Evolutionary conservation across 371 early-diverging fungal genomes (phyloP).

Genomic region (Mucor circinelloides): DNA sequence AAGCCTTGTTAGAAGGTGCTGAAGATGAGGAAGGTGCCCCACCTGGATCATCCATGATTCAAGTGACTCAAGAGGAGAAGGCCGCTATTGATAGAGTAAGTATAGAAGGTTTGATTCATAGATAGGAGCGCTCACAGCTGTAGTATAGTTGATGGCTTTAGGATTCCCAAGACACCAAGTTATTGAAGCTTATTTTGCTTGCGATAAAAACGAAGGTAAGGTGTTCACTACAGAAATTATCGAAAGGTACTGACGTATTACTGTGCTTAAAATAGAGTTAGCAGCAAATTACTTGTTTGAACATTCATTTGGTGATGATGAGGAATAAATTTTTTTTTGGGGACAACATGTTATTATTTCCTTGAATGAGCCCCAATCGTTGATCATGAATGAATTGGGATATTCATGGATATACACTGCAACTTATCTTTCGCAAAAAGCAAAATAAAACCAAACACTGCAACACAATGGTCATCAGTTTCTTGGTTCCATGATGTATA

Average conservation of each 20-base stretch:
- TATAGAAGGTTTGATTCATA: neutral
- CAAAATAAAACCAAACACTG: neutral
- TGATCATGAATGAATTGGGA: neutral
- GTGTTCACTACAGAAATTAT: neutral
- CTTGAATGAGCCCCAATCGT: neutral
- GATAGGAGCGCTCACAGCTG: neutral
- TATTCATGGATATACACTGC: neutral
- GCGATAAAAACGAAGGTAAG: conserved; percentile 92
- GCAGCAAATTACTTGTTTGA: conserved; percentile 97
- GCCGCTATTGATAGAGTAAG: conserved; percentile 89
- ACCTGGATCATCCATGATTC: conserved; percentile 66
- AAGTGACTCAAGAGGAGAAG: conserved; percentile 88
- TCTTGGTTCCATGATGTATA: neutral
- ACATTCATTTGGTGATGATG: conserved; percentile 52
- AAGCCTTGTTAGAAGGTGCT: conserved; percentile 69
- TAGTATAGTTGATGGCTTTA: conserved; percentile 74
- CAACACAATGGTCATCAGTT: neutral
- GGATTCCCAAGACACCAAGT: conserved; percentile 85
- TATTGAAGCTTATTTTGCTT: conserved; percentile 94
- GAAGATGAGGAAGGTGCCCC: conserved; percentile 58
- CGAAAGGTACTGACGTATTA: neutral
- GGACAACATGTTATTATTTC: neutral
- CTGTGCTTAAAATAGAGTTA: conserved; percentile 55
- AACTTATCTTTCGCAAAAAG: neutral
- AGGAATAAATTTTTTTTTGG: conserved; percentile 7